These are phyloP conservation scores for grape (Vitis vinifera) DNA, from an alignment of 164 flowering plant genomes.

Conservation along the genomic window DNA sequence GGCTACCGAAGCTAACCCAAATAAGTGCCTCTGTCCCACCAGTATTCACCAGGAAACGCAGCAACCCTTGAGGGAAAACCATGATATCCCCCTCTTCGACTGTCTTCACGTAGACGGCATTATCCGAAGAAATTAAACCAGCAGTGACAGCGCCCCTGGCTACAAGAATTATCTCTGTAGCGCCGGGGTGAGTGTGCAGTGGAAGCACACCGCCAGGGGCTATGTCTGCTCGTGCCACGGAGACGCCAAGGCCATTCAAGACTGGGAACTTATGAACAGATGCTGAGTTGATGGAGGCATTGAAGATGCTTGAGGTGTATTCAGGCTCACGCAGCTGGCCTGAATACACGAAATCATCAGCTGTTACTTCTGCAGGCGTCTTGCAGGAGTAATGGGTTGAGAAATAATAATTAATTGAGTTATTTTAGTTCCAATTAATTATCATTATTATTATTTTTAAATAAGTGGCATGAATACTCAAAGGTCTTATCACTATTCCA, in stretches of 20 bases:
- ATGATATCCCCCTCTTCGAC: slow-evolving; percentile 40
- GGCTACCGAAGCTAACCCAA: slow-evolving; percentile 30
- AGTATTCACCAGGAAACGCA: slow-evolving; percentile 44
- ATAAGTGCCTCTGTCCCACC: slow-evolving; percentile 20
- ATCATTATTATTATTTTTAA: no score
- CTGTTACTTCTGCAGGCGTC: slow-evolving; percentile 26
- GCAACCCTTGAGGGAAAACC: slow-evolving; percentile 50
- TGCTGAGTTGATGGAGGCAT: slow-evolving; percentile 41
- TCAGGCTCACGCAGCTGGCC: slow-evolving; percentile 28
- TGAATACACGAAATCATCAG: slow-evolving; percentile 31
- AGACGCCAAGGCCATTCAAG: slow-evolving; percentile 46
- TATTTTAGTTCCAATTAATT: no score
- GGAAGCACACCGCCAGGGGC: slow-evolving; percentile 45
- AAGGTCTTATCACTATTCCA: no score
- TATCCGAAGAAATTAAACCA: slow-evolving; percentile 39
- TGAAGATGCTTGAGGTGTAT: slow-evolving; percentile 41
- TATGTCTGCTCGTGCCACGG: slow-evolving; percentile 38
- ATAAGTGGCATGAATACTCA: no score
- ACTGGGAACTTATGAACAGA: slow-evolving; percentile 38
- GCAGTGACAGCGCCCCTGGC: slow-evolving; percentile 29
- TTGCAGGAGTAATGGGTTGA: slow-evolving; percentile 27
- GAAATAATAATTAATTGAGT: no score
- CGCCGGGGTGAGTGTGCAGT: slow-evolving; percentile 54
- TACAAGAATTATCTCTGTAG: slow-evolving; percentile 30
- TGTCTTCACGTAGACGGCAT: slow-evolving; percentile 25